These are phyloP conservation scores for Arxiozyma bovina DNA, from an alignment of 1,139 yeast genomes.

Conservation along the genomic window DNA sequence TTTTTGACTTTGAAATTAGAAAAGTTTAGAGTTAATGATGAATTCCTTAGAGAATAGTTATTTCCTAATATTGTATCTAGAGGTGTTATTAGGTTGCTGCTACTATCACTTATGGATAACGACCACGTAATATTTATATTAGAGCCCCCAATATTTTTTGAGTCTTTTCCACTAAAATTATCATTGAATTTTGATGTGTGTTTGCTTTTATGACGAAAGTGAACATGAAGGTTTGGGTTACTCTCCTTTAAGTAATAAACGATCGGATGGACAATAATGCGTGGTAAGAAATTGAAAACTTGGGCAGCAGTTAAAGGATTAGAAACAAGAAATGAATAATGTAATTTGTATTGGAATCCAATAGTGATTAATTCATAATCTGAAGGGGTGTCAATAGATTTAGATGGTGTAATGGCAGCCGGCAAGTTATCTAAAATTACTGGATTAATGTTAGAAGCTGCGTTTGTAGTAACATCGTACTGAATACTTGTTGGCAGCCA, in stretches of 20 bases:
- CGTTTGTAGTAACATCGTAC: constrained; percentile 1
- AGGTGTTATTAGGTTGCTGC: not conserved
- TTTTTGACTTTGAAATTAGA: constrained; percentile 26
- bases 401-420: constrained; percentile 50
- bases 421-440: constrained; percentile 50
- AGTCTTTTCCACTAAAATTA: not conserved
- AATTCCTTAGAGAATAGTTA: not conserved
- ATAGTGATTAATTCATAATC: constrained; percentile 50
- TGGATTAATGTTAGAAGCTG: constrained; percentile 8
- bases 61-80: not conserved
- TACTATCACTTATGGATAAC: too few species aligned
- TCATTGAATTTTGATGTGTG: not conserved
- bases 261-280: constrained; percentile 47
- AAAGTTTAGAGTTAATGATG: not conserved
- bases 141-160: not conserved
- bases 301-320: constrained; percentile 66
- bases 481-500: constrained; percentile 16
- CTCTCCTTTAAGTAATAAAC: constrained; percentile 12
- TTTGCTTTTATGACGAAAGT: constrained; percentile 1
- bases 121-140: too few species aligned
- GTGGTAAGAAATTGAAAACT: constrained; percentile 62
- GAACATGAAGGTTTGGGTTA: not conserved
- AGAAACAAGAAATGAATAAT: constrained; percentile 62
- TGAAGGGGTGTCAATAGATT: constrained; percentile 23
- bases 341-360: constrained; percentile 62